Evolutionary conservation across 1,284 basidiomycete genomes (phyloP).

Genomic region (Ustilago crameri): DNA sequence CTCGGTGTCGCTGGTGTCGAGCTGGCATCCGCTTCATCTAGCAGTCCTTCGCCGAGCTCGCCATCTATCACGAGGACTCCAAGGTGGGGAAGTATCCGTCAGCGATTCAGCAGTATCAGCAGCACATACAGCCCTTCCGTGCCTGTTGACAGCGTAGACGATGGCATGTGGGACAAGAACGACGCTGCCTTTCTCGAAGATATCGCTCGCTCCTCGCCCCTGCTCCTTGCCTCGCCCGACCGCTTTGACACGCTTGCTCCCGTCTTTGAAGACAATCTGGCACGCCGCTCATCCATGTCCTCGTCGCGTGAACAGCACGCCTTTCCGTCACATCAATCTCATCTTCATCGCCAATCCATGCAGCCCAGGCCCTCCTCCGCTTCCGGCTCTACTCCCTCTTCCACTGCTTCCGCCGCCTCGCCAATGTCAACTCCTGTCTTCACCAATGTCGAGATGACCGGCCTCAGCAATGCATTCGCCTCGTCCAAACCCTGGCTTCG

Average conservation of each 20-base stretch:
- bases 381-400: constrained; percentile 11
- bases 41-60: constrained; percentile 9
- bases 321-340: neutral
- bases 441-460: constrained; percentile 9
- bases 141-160: constrained; percentile 31
- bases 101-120: constrained; percentile 48
- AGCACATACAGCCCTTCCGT: constrained; percentile 20
- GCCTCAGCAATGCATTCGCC: neutral
- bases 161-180: constrained; percentile 50
- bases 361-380: constrained; percentile 8
- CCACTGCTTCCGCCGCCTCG: constrained; percentile 14
- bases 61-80: constrained; percentile 17
- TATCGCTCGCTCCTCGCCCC: constrained; percentile 32
- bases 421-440: constrained; percentile 7
- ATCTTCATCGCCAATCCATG: constrained; percentile 1
- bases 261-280: constrained; percentile 9
- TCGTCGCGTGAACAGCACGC: constrained; percentile 15
- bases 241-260: constrained; percentile 22
- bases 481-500: constrained; percentile 11
- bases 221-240: constrained; percentile 11
- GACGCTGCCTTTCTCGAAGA: constrained; percentile 50
- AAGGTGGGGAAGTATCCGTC: constrained; percentile 42
- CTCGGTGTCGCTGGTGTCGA: constrained; percentile 22
- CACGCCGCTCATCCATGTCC: constrained; percentile 4
- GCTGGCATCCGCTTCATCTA: constrained; percentile 12